A percentile compares a stretch with the other conserved stretches of the same genome.
Evolutionary conservation across 192 early-diverging fungal species (phyloP).

Genomic region (Coemansia sp.): DNA sequence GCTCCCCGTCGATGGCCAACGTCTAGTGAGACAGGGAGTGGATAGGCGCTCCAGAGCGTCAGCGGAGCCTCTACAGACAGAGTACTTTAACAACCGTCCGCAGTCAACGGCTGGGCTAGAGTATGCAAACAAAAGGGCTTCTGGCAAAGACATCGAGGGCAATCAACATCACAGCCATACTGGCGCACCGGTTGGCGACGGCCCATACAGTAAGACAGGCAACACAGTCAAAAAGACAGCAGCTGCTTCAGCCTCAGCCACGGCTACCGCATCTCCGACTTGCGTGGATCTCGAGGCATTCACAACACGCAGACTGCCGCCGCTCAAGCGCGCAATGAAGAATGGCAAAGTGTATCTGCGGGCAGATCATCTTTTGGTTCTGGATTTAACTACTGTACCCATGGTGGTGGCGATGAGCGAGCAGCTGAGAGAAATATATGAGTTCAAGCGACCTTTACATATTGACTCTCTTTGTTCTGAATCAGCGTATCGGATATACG

Average conservation of each 20-base stretch:
- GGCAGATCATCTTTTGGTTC: slow-evolving; percentile 26
- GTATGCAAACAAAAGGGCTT: background rate
- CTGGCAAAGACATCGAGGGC: background rate
- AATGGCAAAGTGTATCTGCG: slow-evolving; percentile 38
- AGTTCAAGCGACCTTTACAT: slow-evolving; percentile 24
- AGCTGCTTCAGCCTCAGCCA: background rate
- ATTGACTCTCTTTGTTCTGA: slow-evolving; percentile 4
- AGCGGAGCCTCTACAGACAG: background rate
- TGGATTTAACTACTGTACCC: slow-evolving; percentile 22
- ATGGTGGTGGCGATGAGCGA: slow-evolving; percentile 22
- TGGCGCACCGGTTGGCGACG: background rate
- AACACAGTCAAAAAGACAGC: background rate
- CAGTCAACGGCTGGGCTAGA: background rate
- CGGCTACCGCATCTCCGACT: background rate
- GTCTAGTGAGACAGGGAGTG: too few species aligned
- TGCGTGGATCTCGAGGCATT: slow-evolving; percentile 10
- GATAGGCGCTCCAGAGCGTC: background rate
- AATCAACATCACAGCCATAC: slow-evolving; percentile 1
- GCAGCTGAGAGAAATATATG: slow-evolving; percentile 12
- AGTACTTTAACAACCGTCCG: slow-evolving; percentile 6
- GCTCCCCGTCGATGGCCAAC: background rate
- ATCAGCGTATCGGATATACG: slow-evolving; percentile 10
- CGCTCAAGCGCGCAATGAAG: slow-evolving; percentile 35
- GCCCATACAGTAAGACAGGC: background rate
- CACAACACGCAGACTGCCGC: slow-evolving; percentile 22